These are phyloP conservation scores for Colletotrichum sp. DNA, from an alignment of 2,329 filamentous ascomycete species.

Conservation along the genomic window DNA sequence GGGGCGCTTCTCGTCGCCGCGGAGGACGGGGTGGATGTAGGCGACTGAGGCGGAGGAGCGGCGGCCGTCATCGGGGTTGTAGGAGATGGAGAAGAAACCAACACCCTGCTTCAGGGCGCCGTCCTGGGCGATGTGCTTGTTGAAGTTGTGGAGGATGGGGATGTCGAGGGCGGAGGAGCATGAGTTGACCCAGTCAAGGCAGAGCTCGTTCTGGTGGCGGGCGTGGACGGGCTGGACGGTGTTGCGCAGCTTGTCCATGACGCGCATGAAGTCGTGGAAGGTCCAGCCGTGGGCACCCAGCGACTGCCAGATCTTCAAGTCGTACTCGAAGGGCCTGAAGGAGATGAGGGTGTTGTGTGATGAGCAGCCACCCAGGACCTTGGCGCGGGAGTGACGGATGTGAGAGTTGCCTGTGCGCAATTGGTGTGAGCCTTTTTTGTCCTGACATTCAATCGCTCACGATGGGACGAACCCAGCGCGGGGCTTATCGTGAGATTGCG, in stretches of 20 bases:
- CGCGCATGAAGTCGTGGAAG: slow-evolving; percentile 82
- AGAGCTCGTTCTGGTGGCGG: slow-evolving; percentile 87
- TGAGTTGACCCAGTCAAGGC: slow-evolving; percentile 86
- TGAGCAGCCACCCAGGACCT: slow-evolving; percentile 91
- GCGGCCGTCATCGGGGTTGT: slow-evolving; percentile 87
- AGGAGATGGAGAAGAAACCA: slow-evolving; percentile 89
- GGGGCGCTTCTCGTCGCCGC: slow-evolving; percentile 79
- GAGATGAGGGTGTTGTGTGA: slow-evolving; percentile 95
- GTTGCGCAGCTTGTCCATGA: slow-evolving; percentile 85
- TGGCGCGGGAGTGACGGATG: slow-evolving; percentile 90
- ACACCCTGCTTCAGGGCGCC: slow-evolving; percentile 78
- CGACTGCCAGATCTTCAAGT: slow-evolving; percentile 82
- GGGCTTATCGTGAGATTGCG: background rate
- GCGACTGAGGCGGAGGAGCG: slow-evolving; percentile 88
- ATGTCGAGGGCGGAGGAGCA: slow-evolving; percentile 82
- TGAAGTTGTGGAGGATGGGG: slow-evolving; percentile 85
- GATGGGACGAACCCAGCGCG: background rate
- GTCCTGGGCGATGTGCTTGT: slow-evolving; percentile 76
- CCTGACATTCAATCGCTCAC: background rate
- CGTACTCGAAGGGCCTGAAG: slow-evolving; percentile 89
- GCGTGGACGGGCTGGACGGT: slow-evolving; percentile 88
- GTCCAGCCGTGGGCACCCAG: slow-evolving; percentile 85
- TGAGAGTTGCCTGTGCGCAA: slow-evolving; percentile 74
- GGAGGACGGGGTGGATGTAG: slow-evolving; percentile 90
- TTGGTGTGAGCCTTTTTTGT: background rate